Evolutionary conservation across 441 rosid species (phyloP).

Genomic region (Pelargonium citronellum): DNA sequence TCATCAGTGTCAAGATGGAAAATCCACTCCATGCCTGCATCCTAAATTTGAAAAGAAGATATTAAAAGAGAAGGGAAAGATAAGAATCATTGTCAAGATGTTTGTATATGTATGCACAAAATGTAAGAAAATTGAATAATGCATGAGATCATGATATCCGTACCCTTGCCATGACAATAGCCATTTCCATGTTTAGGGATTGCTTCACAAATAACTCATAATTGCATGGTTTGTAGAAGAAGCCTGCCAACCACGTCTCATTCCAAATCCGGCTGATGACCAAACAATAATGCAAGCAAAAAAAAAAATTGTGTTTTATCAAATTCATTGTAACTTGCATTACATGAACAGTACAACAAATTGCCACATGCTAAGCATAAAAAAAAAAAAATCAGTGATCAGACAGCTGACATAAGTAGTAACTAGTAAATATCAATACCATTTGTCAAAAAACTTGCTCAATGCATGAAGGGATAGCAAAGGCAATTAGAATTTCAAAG

Average conservation of each 20-base stretch:
- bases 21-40: constrained; percentile 81
- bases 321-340: neutral
- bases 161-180: constrained; percentile 88
- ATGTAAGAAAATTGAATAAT: neutral
- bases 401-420: neutral
- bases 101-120: neutral
- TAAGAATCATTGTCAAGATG: constrained; percentile 1
- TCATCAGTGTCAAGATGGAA: constrained; percentile 93
- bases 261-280: constrained; percentile 77
- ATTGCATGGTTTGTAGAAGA: constrained; percentile 88
- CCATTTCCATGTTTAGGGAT: constrained; percentile 93
- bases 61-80: constrained; percentile 7
- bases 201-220: constrained; percentile 90
- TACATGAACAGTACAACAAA: neutral
- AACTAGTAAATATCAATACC: neutral
- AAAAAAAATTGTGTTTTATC: constrained; percentile 13
- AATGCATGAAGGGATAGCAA: too few relatives aligned
- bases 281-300: neutral
- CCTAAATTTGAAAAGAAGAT: constrained; percentile 35
- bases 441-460: too few relatives aligned
- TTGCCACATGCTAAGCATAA: neutral
- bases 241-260: constrained; percentile 79
- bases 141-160: constrained; percentile 21
- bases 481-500: too few relatives aligned
- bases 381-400: neutral